Evolutionary conservation across 306 rosid species (phyloP).

Genomic region (Styphnolobium japonicum): DNA sequence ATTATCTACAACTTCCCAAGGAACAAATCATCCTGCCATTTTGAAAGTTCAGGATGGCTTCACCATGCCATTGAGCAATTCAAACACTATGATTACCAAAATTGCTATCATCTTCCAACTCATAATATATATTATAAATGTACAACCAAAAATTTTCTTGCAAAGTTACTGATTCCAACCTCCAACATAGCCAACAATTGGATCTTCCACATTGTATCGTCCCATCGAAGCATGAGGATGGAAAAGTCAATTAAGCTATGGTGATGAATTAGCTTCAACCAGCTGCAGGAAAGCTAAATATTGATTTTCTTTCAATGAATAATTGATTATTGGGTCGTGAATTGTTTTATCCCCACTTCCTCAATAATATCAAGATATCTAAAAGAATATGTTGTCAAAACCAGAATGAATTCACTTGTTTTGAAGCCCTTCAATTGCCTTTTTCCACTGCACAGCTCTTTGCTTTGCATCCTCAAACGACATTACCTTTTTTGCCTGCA

Average conservation of each 20-base stretch:
- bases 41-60: slow-evolving; percentile 18
- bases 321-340: slow-evolving; percentile 36
- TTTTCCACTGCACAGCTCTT: slow-evolving; percentile 95
- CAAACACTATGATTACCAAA: slow-evolving; percentile 30
- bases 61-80: slow-evolving; percentile 3
- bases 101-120: slow-evolving; percentile 30
- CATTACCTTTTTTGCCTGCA: slow-evolving; percentile 91
- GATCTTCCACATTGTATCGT: slow-evolving; percentile 40
- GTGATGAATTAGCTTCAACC: slow-evolving; percentile 31
- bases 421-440: slow-evolving; percentile 97
- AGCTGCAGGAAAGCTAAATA: slow-evolving; percentile 39
- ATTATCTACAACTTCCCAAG: slow-evolving; percentile 11
- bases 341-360: slow-evolving; percentile 38
- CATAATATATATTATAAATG: slow-evolving; percentile 29
- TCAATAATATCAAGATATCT: slow-evolving; percentile 39
- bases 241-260: slow-evolving; percentile 34
- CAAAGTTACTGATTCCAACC: slow-evolving; percentile 47
- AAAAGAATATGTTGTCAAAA: slow-evolving; percentile 45
- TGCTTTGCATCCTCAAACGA: slow-evolving; percentile 92
- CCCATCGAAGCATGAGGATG: slow-evolving; percentile 35
- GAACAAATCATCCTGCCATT: not conserved
- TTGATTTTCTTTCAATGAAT: slow-evolving; percentile 42
- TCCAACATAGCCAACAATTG: slow-evolving; percentile 43
- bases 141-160: slow-evolving; percentile 24
- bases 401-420: slow-evolving; percentile 61